Evolutionary conservation across 495 filamentous ascomycete genomes (phyloP), one percentile per base, ranked within the genome.

Genomic region (Hypoxylon lienhwacheense): DNA sequence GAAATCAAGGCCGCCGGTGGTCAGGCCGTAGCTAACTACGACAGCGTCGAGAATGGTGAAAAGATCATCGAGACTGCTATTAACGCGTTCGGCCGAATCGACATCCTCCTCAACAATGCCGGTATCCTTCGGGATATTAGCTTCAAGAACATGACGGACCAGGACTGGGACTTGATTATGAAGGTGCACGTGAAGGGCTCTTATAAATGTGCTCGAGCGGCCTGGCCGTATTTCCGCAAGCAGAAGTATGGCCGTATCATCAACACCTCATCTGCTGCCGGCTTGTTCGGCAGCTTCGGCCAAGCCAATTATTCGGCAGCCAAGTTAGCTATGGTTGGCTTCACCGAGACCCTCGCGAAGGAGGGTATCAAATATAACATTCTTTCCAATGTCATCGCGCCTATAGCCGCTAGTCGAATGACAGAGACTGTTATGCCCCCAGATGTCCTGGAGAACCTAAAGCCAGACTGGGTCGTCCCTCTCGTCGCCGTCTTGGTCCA

Each of bases 341-440:
- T 98, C 78, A 97, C 93, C 14, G 93, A 98, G 81, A 95, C 93
- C 2, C 83, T 98, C 51, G 93, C 95, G 43, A 97, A 96, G 77
- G 93, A 98, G 76, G 93, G 93, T 55, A 79, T 84, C 61, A 98
- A 98, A 73, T 98, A 98, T 78, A 97, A 98, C 81, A 97, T 98
- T 61, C 74, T 96, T 65, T 82, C 82, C 77, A 98, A 98, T 71
- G 89, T 88, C 64, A 97, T 98, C 75, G 91, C 93, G 24, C 93
- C 93, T 36, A 92, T 98, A 64, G 93, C 93, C 60, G 93, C 93
- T 41, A 90, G 85, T 75, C 86, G 93, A 68, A 96, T 98, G 95
- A 98, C 93, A 28, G 84, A 93, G 68, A 98, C 93, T 32, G 79
- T 98, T 45, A 97, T 98, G 95, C 95, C 93, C 36, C 91, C 89